Evolutionary conservation across 805 yeast species (phyloP).

Genomic region (Isabelozyma heimii): DNA sequence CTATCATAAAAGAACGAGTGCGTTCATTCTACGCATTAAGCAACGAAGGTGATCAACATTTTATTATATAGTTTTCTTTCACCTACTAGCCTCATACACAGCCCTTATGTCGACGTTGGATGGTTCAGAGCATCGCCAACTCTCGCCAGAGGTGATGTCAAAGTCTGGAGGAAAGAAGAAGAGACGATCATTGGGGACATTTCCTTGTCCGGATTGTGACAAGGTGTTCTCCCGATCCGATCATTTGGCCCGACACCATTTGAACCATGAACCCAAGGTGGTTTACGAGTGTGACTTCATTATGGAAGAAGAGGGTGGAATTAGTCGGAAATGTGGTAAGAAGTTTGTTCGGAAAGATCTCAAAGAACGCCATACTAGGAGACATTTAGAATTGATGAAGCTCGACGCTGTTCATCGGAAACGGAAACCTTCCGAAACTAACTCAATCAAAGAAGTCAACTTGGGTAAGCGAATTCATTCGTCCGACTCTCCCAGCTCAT

Average conservation of each 20-base stretch:
- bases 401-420: background rate
- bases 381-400: slow-evolving; percentile 18
- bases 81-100: too few relatives aligned
- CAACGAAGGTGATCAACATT: too few relatives aligned
- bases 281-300: slow-evolving; percentile 55
- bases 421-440: background rate
- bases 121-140: slow-evolving; percentile 1
- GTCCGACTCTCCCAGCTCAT: background rate
- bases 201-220: slow-evolving; percentile 44
- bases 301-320: slow-evolving; percentile 38
- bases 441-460: background rate
- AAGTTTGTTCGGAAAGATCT: slow-evolving; percentile 65
- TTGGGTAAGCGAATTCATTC: background rate
- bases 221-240: slow-evolving; percentile 61
- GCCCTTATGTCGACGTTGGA: slow-evolving; percentile 2
- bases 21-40: too few relatives aligned
- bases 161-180: slow-evolving; percentile 10
- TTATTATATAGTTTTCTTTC: too few relatives aligned
- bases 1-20: too few relatives aligned
- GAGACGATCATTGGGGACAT: slow-evolving; percentile 27
- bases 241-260: slow-evolving; percentile 61
- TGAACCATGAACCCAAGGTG: slow-evolving; percentile 55
- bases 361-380: slow-evolving; percentile 35
- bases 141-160: background rate
- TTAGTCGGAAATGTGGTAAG: slow-evolving; percentile 48